A percentile compares a stretch with the other conserved stretches of the same genome.
phyloP scores from a whole-genome alignment of 2,329 filamentous ascomycete genomes.

The Clonostachys sp. region DNA sequence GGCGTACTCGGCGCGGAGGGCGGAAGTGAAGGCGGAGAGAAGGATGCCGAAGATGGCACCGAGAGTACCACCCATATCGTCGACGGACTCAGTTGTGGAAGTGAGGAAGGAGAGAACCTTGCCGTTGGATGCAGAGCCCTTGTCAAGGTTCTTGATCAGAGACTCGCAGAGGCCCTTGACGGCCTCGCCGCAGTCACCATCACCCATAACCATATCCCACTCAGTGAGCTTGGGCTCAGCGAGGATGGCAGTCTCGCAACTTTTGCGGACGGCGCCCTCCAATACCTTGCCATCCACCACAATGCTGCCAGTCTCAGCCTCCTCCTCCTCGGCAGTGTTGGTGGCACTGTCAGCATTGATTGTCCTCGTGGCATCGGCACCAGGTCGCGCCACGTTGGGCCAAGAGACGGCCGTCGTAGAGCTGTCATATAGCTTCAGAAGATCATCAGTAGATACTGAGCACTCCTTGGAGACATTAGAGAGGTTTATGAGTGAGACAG shows the following conservation, averaged over 20 bases:
- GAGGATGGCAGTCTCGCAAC: conserved; percentile 23
- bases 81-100: conserved; percentile 42
- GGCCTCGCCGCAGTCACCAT: conserved; percentile 16
- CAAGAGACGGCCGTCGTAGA: conserved; percentile 45
- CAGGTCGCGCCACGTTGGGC: conserved; percentile 26
- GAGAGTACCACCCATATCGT: conserved; percentile 28
- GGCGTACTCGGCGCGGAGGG: conserved; percentile 9
- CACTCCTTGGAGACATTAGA: conserved; percentile 20
- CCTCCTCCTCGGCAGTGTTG: not conserved
- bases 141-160: conserved; percentile 18
- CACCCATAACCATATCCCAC: conserved; percentile 25
- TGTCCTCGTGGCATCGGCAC: not conserved
- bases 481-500: conserved; percentile 48
- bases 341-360: not conserved
- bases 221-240: conserved; percentile 22
- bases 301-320: not conserved
- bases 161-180: conserved; percentile 17
- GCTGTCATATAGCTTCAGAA: conserved; percentile 41
- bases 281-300: conserved; percentile 18
- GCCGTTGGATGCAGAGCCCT: conserved; percentile 16
- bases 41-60: conserved; percentile 24
- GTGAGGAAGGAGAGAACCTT: conserved; percentile 20
- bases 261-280: conserved; percentile 15
- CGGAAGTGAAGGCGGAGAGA: conserved; percentile 37
- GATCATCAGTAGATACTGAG: conserved; percentile 17